Evolutionary conservation across 2,329 filamentous ascomycete species (phyloP).

Genomic region (Penicillium sp.): DNA sequence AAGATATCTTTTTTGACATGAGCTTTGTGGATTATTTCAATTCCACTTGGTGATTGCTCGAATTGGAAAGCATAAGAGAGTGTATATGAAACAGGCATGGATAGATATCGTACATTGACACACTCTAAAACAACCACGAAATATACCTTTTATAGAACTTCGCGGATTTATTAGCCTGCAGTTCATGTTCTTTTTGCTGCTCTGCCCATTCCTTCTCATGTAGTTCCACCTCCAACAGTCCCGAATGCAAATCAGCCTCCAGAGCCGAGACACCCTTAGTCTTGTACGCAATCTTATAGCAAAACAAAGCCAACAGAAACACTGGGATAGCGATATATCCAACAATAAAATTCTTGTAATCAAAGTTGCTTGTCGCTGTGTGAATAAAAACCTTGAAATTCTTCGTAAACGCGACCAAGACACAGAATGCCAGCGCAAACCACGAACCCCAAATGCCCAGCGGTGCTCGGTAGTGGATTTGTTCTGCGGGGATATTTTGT

Average conservation of each 20-base stretch:
- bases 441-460: conserved; percentile 65
- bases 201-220: conserved; percentile 3
- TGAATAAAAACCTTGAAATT: conserved; percentile 68
- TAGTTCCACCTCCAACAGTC: conserved; percentile 1
- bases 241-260: conserved; percentile 54
- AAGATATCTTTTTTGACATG: background rate
- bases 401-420: conserved; percentile 71
- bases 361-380: conserved; percentile 46
- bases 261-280: conserved; percentile 52
- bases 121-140: background rate
- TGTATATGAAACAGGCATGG: no score
- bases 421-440: conserved; percentile 63
- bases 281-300: conserved; percentile 57
- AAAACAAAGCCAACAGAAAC: conserved; percentile 64
- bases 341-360: conserved; percentile 70
- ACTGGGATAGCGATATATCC: conserved; percentile 71
- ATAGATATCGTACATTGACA: no score
- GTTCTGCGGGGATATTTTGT: conserved; percentile 52
- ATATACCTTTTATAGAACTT: conserved; percentile 1
- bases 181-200: background rate
- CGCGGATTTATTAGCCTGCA: background rate
- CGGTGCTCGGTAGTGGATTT: conserved; percentile 62
- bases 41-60: background rate
- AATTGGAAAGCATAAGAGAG: no score
- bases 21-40: background rate